These are phyloP conservation scores for Purpureocillium takamizusanense DNA, from an alignment of 2,329 filamentous ascomycete species.

Conservation along the genomic window DNA sequence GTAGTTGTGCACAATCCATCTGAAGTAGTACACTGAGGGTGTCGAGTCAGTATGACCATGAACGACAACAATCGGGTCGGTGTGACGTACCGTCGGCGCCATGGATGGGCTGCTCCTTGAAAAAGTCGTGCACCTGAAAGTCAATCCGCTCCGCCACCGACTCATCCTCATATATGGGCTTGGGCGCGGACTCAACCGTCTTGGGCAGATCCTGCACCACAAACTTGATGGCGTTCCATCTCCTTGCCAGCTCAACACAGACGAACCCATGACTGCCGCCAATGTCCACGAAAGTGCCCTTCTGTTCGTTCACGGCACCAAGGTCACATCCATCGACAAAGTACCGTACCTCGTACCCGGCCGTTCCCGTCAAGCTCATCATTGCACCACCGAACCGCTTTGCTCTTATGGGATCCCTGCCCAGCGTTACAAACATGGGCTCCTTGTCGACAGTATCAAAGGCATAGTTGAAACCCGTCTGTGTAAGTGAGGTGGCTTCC, in stretches of 20 bases:
- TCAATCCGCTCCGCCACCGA: conserved; percentile 28
- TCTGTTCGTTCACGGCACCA: conserved; percentile 29
- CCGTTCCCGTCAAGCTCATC: conserved; percentile 42
- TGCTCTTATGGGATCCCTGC: conserved; percentile 36
- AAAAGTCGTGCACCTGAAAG: conserved; percentile 47
- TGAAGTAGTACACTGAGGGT: conserved; percentile 42
- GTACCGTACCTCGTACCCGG: conserved; percentile 45
- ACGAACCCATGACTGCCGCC: conserved; percentile 51
- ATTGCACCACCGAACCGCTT: conserved; percentile 46
- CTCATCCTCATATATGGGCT: conserved; percentile 28
- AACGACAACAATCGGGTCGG: neutral
- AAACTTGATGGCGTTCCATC: conserved; percentile 41
- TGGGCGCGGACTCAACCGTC: conserved; percentile 37
- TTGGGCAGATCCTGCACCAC: conserved; percentile 46
- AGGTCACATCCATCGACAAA: conserved; percentile 48
- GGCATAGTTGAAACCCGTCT: conserved; percentile 42
- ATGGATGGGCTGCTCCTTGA: conserved; percentile 42
- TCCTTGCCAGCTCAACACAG: conserved; percentile 42
- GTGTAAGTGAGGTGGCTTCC: conserved; percentile 36
- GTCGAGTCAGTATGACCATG: conserved; percentile 6
- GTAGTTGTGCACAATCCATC: conserved; percentile 55
- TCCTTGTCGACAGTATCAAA: conserved; percentile 40
- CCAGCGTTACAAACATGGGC: conserved; percentile 45
- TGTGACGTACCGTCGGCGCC: conserved; percentile 37
- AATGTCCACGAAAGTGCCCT: conserved; percentile 46